Percentiles rank a stretch among this genome's conserved stretches.
Conservation (phyloP, 805 yeast genomes). For the Suhomyces pyralidae region DNA sequence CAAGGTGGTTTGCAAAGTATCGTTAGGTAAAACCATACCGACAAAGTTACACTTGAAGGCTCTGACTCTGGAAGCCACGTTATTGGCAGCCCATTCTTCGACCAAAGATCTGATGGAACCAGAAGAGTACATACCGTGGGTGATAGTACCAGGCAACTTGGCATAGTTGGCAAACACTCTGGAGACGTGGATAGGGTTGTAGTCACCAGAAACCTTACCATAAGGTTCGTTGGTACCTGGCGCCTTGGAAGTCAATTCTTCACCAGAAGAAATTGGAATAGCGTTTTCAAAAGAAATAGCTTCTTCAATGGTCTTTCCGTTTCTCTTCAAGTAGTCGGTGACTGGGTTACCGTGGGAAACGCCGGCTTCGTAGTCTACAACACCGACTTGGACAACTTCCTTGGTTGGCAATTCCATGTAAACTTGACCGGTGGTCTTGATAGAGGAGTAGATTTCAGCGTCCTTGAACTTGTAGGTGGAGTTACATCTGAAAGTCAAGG, state of each 20-base stretch:
- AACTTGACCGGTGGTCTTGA: constrained; percentile 80
- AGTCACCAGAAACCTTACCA: constrained; percentile 97
- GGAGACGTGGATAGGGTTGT: constrained; percentile 96
- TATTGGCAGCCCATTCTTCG: constrained; percentile 98
- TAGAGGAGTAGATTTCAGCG: constrained; percentile 71
- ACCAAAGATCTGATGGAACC: constrained; percentile 93
- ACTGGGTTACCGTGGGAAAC: constrained; percentile 97
- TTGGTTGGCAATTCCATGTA: constrained; percentile 87
- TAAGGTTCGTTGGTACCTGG: constrained; percentile 96
- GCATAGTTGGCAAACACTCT: constrained; percentile 93
- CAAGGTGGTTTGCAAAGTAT: constrained; percentile 76
- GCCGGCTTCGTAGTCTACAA: constrained; percentile 84
- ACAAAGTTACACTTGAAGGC: constrained; percentile 88
- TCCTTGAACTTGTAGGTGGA: constrained; percentile 80
- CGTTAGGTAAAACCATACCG: constrained; percentile 98
- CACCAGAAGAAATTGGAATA: constrained; percentile 74
- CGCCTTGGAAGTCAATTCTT: constrained; percentile 66
- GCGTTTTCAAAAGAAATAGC: constrained; percentile 86
- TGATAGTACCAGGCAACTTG: constrained; percentile 92
- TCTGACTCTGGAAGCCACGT: constrained; percentile 91
- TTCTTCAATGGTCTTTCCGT: constrained; percentile 92
- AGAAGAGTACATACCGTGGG: constrained; percentile 98
- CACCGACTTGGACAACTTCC: constrained; percentile 80
- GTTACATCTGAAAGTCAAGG: constrained; percentile 84
- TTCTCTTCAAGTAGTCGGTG: constrained; percentile 84